A percentile compares a stretch with the other conserved stretches of the same genome.
Evolutionary conservation across 2,329 filamentous ascomycete species (phyloP).

Genomic region (Talaromyces piceae): DNA sequence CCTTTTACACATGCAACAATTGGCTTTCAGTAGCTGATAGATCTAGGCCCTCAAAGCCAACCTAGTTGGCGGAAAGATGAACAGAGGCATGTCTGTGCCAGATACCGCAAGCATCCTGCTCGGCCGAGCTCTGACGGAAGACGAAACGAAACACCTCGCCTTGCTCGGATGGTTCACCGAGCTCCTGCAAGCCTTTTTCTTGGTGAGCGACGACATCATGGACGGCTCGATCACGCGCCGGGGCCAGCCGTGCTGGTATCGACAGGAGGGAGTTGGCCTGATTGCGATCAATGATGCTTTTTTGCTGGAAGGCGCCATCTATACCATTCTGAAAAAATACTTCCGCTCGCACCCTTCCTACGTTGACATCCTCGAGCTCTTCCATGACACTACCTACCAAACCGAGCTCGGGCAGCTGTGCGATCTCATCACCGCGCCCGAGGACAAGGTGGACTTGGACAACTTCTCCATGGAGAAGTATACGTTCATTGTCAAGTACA

Average conservation of each 20-base stretch:
- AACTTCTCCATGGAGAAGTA: slow-evolving; percentile 97
- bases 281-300: slow-evolving; percentile 98
- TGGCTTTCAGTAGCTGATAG: neutral
- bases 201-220: slow-evolving; percentile 99
- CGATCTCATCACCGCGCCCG: slow-evolving; percentile 90
- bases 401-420: slow-evolving; percentile 93
- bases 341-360: slow-evolving; percentile 85
- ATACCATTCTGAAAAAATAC: slow-evolving; percentile 83
- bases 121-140: slow-evolving; percentile 60
- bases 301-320: slow-evolving; percentile 88
- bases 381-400: slow-evolving; percentile 90
- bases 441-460: slow-evolving; percentile 84
- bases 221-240: slow-evolving; percentile 90
- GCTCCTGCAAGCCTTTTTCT: slow-evolving; percentile 96
- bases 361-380: slow-evolving; percentile 86
- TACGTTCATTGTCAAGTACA: slow-evolving; percentile 98
- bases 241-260: slow-evolving; percentile 95
- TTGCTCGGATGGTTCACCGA: slow-evolving; percentile 96
- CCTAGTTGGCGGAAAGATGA: slow-evolving; percentile 91
- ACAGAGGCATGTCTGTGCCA: slow-evolving; percentile 95
- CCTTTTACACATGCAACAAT: neutral
- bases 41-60: slow-evolving; percentile 73
- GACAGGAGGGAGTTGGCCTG: slow-evolving; percentile 80
- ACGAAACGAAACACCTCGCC: slow-evolving; percentile 82
- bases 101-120: slow-evolving; percentile 81